Evolutionary conservation across 306 rosid species (phyloP).

Genomic region (Begonia fuchsioides): DNA sequence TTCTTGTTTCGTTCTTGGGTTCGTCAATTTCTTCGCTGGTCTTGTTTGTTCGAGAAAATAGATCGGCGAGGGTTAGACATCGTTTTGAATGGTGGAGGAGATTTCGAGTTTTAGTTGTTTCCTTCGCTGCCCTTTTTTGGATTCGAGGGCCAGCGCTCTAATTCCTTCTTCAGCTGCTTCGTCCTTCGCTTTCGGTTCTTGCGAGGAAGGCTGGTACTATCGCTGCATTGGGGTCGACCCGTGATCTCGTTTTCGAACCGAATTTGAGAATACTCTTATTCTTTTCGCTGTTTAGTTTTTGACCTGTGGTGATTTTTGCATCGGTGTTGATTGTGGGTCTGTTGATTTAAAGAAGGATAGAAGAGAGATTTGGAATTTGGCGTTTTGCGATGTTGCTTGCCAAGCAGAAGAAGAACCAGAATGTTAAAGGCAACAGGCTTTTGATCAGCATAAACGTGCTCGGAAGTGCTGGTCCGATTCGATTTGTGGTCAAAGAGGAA

Average conservation of each 20-base stretch:
- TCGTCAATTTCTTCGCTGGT: background rate
- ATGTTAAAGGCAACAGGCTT: conserved; percentile 43
- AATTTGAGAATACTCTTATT: background rate
- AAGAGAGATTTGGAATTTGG: background rate
- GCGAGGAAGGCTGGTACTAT: conserved; percentile 96
- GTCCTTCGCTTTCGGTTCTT: conserved; percentile 70
- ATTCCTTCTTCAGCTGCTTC: conserved; percentile 40
- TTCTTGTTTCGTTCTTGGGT: too few species aligned
- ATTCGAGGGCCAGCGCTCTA: conserved; percentile 71
- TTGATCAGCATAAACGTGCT: conserved; percentile 67
- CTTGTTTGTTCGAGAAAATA: background rate
- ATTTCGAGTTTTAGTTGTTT: conserved; percentile 38
- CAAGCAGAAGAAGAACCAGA: conserved; percentile 75
- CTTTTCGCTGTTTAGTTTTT: background rate
- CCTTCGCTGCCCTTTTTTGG: conserved; percentile 55
- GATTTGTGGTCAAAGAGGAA: conserved; percentile 61
- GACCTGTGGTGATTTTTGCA: background rate
- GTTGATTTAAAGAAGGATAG: background rate
- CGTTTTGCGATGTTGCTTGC: conserved; percentile 41
- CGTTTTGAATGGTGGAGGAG: conserved; percentile 95
- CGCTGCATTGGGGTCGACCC: conserved; percentile 99
- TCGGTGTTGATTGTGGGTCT: conserved; percentile 3
- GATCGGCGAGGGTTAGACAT: conserved; percentile 8
- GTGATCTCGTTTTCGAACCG: conserved; percentile 12
- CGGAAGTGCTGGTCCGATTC: conserved; percentile 93